Conservation (phyloP, 2,329 filamentous ascomycete genomes). For the Botrytis elliptica region DNA sequence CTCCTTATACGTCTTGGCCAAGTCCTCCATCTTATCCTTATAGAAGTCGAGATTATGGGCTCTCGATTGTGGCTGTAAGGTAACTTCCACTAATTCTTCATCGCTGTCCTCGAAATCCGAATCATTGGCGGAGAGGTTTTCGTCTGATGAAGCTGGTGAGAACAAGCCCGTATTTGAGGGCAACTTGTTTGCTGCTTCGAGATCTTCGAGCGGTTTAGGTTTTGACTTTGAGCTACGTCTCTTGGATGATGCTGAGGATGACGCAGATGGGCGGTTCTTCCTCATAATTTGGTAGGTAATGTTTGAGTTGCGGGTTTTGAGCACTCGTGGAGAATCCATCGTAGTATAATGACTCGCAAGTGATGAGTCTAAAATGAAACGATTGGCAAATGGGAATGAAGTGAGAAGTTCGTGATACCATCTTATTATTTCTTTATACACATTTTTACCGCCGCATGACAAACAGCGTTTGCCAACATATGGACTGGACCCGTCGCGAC, state of each 20-base stretch:
- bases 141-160: neutral
- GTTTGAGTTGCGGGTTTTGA: constrained; percentile 2
- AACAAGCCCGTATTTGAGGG: neutral
- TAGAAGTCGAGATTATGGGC: neutral
- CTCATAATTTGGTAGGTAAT: constrained; percentile 6
- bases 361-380: neutral
- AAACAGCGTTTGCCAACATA: neutral
- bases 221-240: neutral
- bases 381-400: neutral
- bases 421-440: constrained; percentile 4
- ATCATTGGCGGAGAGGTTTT: neutral
- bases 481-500: neutral
- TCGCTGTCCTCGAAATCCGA: constrained; percentile 11
- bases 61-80: neutral
- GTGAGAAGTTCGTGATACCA: neutral
- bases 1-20: neutral
- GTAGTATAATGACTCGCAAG: neutral
- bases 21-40: neutral
- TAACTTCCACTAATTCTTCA: neutral
- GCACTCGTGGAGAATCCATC: constrained; percentile 6
- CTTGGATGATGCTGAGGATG: neutral
- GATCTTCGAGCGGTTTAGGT: neutral
- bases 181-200: neutral
- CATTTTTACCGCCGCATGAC: neutral
- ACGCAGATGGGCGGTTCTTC: neutral